phyloP scores from a whole-genome alignment of 2,329 filamentous ascomycete species.

The Cladophialophora psammophila region DNA sequence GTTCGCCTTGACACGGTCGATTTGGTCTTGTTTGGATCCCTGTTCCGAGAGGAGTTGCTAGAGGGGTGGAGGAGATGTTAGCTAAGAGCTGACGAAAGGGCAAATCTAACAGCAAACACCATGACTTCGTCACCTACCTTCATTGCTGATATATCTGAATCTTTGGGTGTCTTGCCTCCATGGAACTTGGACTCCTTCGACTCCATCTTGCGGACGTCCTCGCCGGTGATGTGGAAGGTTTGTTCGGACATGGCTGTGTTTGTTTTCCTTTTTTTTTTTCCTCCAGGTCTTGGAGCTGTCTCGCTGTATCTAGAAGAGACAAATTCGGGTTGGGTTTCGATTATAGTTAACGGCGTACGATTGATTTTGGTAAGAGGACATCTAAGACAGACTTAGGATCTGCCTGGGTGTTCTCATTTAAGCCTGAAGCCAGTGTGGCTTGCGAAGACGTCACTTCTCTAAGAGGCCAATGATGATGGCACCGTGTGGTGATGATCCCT shows the following conservation, averaged over 20 bases:
- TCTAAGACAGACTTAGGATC: not conserved
- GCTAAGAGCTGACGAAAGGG: slow-evolving; percentile 15
- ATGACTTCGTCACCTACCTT: slow-evolving; percentile 49
- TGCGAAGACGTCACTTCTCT: not conserved
- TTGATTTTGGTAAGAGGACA: not conserved
- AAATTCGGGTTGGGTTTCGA: not conserved
- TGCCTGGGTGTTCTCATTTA: not conserved
- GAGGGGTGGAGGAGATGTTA: not conserved
- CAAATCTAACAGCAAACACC: not conserved
- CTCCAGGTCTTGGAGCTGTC: slow-evolving; percentile 4
- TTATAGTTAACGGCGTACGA: too few relatives aligned
- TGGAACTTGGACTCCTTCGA: slow-evolving; percentile 50
- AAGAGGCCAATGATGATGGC: not conserved
- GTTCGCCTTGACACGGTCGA: slow-evolving; percentile 73
- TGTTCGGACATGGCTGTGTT: slow-evolving; percentile 40
- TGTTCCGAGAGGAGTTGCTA: slow-evolving; percentile 48
- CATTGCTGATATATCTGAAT: slow-evolving; percentile 55
- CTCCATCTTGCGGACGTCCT: slow-evolving; percentile 59
- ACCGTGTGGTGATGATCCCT: slow-evolving; percentile 1
- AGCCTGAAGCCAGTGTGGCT: not conserved
- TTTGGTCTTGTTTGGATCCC: slow-evolving; percentile 66
- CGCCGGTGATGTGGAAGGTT: slow-evolving; percentile 58
- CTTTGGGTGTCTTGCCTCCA: slow-evolving; percentile 52
- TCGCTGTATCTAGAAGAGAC: not conserved
- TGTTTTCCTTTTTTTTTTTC: not conserved